These are phyloP conservation scores for Trichoderma koningii DNA, from an alignment of 2,329 filamentous ascomycete genomes.

Conservation along the genomic window DNA sequence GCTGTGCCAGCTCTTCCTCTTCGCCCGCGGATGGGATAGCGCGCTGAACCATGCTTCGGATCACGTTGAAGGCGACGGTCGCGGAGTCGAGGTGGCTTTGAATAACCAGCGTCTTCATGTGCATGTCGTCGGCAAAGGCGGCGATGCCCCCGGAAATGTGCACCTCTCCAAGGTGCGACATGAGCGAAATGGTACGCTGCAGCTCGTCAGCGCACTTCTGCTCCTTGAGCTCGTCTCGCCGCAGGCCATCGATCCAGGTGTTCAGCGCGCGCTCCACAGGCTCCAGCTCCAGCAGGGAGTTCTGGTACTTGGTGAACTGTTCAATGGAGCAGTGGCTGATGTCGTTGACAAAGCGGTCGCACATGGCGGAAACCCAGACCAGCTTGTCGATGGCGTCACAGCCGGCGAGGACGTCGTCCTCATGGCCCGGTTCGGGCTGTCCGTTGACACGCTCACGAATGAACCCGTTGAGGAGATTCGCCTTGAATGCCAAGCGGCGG, in stretches of 20 bases:
- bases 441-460: conserved; percentile 76
- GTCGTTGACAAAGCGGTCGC: conserved; percentile 78
- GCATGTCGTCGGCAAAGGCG: conserved; percentile 74
- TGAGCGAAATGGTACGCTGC: conserved; percentile 79
- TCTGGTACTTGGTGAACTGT: conserved; percentile 76
- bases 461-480: conserved; percentile 73
- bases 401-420: conserved; percentile 77
- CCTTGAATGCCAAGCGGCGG: conserved; percentile 86
- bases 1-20: conserved; percentile 66
- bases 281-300: conserved; percentile 82
- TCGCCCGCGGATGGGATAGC: conserved; percentile 53
- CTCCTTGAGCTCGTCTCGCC: conserved; percentile 83
- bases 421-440: conserved; percentile 65
- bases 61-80: conserved; percentile 65
- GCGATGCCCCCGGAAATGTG: conserved; percentile 71
- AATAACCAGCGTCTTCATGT: conserved; percentile 74
- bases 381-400: conserved; percentile 85
- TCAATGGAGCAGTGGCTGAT: conserved; percentile 77
- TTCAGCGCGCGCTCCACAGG: conserved; percentile 89
- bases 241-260: conserved; percentile 80
- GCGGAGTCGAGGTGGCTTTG: conserved; percentile 82
- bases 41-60: conserved; percentile 67
- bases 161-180: conserved; percentile 82
- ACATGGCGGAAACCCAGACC: conserved; percentile 79
- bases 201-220: conserved; percentile 79